phyloP scores from a whole-genome alignment of 768 basidiomycete genomes.

The Tremella mesenterica region DNA sequence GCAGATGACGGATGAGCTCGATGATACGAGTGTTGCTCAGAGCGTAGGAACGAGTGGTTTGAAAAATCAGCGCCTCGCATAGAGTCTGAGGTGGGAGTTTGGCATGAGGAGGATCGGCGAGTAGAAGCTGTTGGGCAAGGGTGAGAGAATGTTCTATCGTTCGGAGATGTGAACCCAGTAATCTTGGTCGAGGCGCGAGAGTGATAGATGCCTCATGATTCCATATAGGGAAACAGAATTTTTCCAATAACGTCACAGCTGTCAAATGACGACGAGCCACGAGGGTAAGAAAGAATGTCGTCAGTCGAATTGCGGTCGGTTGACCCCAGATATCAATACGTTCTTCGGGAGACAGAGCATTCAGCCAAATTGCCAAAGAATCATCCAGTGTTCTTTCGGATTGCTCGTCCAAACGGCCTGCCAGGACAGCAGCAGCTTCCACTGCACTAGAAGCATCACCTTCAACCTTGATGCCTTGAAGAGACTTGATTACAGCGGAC shows the following conservation, averaged over 20 bases:
- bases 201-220: slow-evolving; percentile 11
- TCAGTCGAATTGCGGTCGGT: neutral
- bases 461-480: neutral
- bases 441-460: neutral
- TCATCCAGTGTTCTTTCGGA: neutral
- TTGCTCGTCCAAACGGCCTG: neutral
- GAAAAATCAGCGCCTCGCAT: slow-evolving; percentile 20
- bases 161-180: slow-evolving; percentile 12
- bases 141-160: slow-evolving; percentile 15
- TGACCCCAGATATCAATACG: slow-evolving; percentile 9
- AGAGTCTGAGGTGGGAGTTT: slow-evolving; percentile 17
- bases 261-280: slow-evolving; percentile 18
- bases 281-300: slow-evolving; percentile 17
- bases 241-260: slow-evolving; percentile 14
- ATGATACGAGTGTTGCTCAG: slow-evolving; percentile 18
- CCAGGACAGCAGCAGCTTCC: neutral
- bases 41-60: slow-evolving; percentile 19
- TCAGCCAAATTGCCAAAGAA: slow-evolving; percentile 17
- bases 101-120: slow-evolving; percentile 13
- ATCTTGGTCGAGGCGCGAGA: slow-evolving; percentile 7
- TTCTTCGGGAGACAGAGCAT: neutral
- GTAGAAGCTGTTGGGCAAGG: slow-evolving; percentile 22
- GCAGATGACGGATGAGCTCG: slow-evolving; percentile 30
- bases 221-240: slow-evolving; percentile 20
- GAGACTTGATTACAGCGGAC: neutral